These are phyloP conservation scores for Rachicladosporium sp. DNA, from an alignment of 2,329 filamentous ascomycete species.

Conservation along the genomic window DNA sequence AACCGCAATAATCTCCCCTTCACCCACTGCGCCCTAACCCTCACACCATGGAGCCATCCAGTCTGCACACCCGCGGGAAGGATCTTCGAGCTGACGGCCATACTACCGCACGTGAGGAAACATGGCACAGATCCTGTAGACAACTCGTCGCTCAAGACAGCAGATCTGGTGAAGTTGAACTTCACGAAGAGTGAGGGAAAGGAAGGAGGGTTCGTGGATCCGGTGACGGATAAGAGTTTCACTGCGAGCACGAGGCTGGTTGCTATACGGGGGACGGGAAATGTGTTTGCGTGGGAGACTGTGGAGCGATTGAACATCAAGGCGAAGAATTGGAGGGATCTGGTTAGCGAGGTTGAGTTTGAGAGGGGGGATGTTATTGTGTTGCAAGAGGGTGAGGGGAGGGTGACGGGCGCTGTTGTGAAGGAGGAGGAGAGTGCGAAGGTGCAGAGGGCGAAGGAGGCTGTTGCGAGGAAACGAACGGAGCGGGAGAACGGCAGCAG, in stretches of 20 bases:
- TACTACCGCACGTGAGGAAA: conserved; percentile 86
- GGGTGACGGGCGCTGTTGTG: conserved; percentile 51
- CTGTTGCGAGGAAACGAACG: conserved; percentile 74
- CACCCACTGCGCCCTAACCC: conserved; percentile 92
- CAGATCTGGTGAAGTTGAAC: conserved; percentile 79
- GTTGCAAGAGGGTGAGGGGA: conserved; percentile 81
- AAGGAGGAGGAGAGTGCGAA: conserved; percentile 63
- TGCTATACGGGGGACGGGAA: conserved; percentile 72
- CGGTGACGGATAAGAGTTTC: conserved; percentile 93
- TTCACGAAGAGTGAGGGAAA: conserved; percentile 69
- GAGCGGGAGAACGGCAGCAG: conserved; percentile 41
- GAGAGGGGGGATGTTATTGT: conserved; percentile 87
- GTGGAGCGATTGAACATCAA: conserved; percentile 93
- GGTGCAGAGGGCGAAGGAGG: conserved; percentile 81
- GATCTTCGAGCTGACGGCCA: conserved; percentile 92
- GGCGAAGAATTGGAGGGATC: conserved; percentile 85
- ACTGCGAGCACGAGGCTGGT: conserved; percentile 98
- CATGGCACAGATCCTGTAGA: conserved; percentile 85
- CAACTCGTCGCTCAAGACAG: conserved; percentile 62
- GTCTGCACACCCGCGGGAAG: conserved; percentile 81
- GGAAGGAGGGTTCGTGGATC: conserved; percentile 83
- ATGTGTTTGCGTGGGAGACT: conserved; percentile 94
- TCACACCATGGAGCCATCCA: conserved; percentile 89
- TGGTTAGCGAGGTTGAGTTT: conserved; percentile 80
- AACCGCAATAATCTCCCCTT: conserved; percentile 84